Conservation (phyloP, 768 basidiomycete genomes). For the Calvatia gigantea region DNA sequence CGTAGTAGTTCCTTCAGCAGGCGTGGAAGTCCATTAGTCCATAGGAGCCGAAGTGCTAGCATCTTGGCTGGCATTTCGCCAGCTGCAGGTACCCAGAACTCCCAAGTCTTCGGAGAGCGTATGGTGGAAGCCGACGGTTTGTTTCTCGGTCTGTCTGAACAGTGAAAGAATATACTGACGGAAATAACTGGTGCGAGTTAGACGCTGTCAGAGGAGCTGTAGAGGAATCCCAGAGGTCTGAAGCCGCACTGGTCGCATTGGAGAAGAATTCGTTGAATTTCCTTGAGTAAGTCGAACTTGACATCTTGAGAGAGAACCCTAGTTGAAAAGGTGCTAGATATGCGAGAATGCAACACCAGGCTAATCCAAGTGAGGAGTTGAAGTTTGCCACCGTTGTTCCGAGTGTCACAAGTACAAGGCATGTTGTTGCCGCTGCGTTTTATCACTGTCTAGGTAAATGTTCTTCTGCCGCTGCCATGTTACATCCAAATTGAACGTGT, state of each 20-base stretch:
- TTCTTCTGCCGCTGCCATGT: neutral
- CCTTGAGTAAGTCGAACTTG: conserved; percentile 52
- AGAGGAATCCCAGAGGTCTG: conserved; percentile 51
- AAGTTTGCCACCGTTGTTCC: conserved; percentile 69
- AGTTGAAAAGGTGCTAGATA: conserved; percentile 45
- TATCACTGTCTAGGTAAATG: conserved; percentile 79
- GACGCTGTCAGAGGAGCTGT: conserved; percentile 16
- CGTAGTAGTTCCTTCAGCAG: conserved; percentile 53
- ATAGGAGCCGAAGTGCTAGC: conserved; percentile 42
- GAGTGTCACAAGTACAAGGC: conserved; percentile 59
- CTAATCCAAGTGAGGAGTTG: conserved; percentile 48
- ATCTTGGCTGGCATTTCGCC: conserved; percentile 45
- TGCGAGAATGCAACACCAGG: conserved; percentile 69
- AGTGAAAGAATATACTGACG: neutral
- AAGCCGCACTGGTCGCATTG: conserved; percentile 52
- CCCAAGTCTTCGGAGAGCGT: conserved; percentile 52
- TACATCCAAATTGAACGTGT: conserved; percentile 12
- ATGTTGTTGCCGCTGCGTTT: conserved; percentile 78
- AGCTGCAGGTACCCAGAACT: conserved; percentile 34
- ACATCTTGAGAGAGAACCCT: neutral
- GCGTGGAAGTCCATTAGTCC: conserved; percentile 53
- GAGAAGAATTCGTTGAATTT: conserved; percentile 81
- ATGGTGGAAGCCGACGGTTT: conserved; percentile 69
- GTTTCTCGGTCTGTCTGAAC: conserved; percentile 9
- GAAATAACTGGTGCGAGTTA: conserved; percentile 14